Evolutionary conservation across 2,329 filamentous ascomycete genomes (phyloP).

Genomic region (Colletotrichum musicola): DNA sequence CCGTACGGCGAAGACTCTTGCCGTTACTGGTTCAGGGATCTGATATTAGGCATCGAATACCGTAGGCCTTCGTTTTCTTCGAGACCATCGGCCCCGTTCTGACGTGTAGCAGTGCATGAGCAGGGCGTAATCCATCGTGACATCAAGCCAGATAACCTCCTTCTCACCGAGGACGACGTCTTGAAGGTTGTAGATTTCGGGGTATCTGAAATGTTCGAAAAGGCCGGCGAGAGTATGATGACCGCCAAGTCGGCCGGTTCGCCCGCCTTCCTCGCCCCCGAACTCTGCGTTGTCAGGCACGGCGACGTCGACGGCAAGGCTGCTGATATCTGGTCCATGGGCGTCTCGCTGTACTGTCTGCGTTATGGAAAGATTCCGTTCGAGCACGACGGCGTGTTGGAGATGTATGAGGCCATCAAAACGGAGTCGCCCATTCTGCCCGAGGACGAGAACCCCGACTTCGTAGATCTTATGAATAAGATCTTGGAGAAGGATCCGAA

Average conservation of each 20-base stretch:
- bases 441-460: constrained; percentile 72
- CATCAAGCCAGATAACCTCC: constrained; percentile 97
- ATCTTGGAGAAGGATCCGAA: constrained; percentile 88
- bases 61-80: constrained; percentile 61
- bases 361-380: constrained; percentile 92
- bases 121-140: constrained; percentile 96
- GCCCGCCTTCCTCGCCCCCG: constrained; percentile 93
- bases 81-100: background rate
- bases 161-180: constrained; percentile 91
- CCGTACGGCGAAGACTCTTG: constrained; percentile 88
- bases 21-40: constrained; percentile 92
- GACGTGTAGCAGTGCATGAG: constrained; percentile 75
- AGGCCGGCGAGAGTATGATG: constrained; percentile 80
- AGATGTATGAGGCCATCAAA: constrained; percentile 91
- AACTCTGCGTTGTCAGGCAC: constrained; percentile 88
- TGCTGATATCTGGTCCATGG: constrained; percentile 99
- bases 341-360: constrained; percentile 92
- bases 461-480: constrained; percentile 79
- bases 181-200: constrained; percentile 98
- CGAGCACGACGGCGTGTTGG: constrained; percentile 80
- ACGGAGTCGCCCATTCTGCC: constrained; percentile 74
- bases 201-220: constrained; percentile 99
- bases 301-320: constrained; percentile 89
- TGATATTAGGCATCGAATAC: constrained; percentile 96
- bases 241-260: constrained; percentile 95